Evolutionary conservation across 2,329 filamentous ascomycete genomes (phyloP).

Genomic region (Eurotiales sp.): DNA sequence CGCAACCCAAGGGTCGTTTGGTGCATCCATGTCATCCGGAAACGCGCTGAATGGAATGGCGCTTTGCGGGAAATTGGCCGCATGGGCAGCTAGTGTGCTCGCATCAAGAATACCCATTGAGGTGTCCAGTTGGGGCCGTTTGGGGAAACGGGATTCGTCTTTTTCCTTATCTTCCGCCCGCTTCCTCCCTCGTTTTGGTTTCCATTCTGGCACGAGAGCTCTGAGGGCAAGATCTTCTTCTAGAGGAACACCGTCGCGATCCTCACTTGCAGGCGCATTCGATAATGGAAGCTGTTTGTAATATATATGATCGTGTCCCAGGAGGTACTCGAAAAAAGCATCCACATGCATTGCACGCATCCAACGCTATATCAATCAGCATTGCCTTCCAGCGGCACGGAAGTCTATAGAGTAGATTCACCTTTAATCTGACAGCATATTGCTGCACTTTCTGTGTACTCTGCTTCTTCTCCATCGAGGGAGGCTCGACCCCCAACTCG

Average conservation of each 20-base stretch:
- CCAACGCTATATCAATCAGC: conserved; percentile 65
- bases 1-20: conserved; percentile 35
- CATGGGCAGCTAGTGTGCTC: conserved; percentile 37
- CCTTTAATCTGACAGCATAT: conserved; percentile 88
- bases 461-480: conserved; percentile 75
- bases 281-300: conserved; percentile 69
- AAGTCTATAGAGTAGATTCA: conserved; percentile 29
- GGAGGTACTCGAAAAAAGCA: conserved; percentile 87
- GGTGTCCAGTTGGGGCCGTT: conserved; percentile 61
- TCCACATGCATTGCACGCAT: conserved; percentile 96
- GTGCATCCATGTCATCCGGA: conserved; percentile 50
- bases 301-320: conserved; percentile 73
- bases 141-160: conserved; percentile 54
- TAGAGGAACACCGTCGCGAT: conserved; percentile 74
- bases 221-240: conserved; percentile 88
- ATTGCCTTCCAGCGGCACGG: not conserved
- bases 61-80: conserved; percentile 49
- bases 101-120: conserved; percentile 46
- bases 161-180: conserved; percentile 58
- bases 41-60: conserved; percentile 52
- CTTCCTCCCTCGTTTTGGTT: conserved; percentile 60
- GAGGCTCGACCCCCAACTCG: conserved; percentile 82
- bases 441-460: conserved; percentile 93
- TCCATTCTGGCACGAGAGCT: conserved; percentile 73
- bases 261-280: conserved; percentile 60